Conservation (phyloP, 2,329 filamentous ascomycete species). For the Hyphodiscus sp. region DNA sequence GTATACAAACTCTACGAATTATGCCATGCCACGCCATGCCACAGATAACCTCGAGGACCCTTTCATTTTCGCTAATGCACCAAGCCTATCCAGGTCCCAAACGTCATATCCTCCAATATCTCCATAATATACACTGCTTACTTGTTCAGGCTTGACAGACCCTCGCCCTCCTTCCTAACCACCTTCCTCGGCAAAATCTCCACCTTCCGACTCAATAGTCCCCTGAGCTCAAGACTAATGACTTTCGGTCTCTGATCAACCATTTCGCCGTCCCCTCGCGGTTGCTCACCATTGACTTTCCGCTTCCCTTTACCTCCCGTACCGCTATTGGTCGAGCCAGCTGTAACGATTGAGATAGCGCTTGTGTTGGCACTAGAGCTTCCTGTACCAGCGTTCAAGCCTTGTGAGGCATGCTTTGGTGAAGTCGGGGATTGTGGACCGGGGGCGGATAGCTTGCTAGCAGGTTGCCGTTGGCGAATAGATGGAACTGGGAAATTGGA, state of each 20-base stretch:
- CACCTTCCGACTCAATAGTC: conserved; percentile 54
- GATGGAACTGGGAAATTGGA: conserved; percentile 66
- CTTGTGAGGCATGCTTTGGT: neutral
- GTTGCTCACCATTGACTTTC: conserved; percentile 1
- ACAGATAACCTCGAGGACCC: no score
- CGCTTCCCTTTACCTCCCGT: conserved; percentile 13
- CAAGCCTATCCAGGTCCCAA: no score
- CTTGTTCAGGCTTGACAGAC: conserved; percentile 14
- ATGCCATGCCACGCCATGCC: no score
- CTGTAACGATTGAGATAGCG: neutral
- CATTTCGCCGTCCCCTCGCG: conserved; percentile 20
- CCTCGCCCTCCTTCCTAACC: conserved; percentile 29
- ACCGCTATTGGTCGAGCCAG: neutral
- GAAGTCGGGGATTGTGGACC: neutral
- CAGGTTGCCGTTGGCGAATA: conserved; percentile 24
- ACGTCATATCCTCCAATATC: no score
- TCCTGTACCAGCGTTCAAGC: conserved; percentile 16
- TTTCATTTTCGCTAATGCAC: no score
- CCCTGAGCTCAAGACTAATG: conserved; percentile 57
- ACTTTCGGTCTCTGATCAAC: conserved; percentile 36
- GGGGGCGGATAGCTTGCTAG: conserved; percentile 1
- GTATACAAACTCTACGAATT: no score
- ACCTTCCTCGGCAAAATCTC: conserved; percentile 28
- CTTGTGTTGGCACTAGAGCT: neutral
- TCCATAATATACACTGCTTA: neutral